Base-by-base conservation (phyloP, 352 stramenopile genomes). In the Pythium oligandrum region DNA sequence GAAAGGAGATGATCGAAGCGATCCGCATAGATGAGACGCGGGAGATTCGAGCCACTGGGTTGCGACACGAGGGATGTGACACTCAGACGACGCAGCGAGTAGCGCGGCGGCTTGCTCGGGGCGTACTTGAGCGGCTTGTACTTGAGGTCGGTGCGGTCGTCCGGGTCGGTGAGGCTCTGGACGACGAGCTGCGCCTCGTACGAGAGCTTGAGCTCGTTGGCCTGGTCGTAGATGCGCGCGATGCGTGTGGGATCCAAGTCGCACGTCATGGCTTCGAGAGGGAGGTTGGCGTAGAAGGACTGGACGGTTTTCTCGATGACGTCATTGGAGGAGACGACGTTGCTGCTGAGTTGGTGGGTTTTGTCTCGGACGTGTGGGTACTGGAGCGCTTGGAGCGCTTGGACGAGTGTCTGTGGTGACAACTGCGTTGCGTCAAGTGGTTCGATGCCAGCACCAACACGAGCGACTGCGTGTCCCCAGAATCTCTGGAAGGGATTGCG, bases 41-140 rank as follows among this genome's bases (percentile, higher is more conserved):
- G 38, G 7, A 42, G 7, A 12, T 42, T 42, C 7, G 7, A 42
- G 38, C 38, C 38, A 12, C 12, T 12, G 7, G 38, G 7, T 12
- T 12, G 12, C 7, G 38, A 42, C 17, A 11, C 10, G 9, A 31
- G 0, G 48, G 9, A 4, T 44, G 11, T 31, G 45, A 35, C 36
- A 26, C 17, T 26, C 17, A 65, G 37, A n/a, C 60, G 58, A 35
- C 58, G 66, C 43, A 88, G 51, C 2, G 78, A 87, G 30, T 73
- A 77, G 7, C 71, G 69, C 32, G 78, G 78, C 7, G 64, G 44
- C 32, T 80, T 63, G 9, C 71, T 63, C 37, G 75, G 66, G 3
- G 73, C 83, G 55, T 90, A 90, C 55, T 83, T 73, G 26, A 90
- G 63, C 2, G 79, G 79, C 54, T 90, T 90, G 67, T 90, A 90